phyloP scores from a whole-genome alignment of 106 monocot genomes.

The Platanthera guangdongensis region DNA sequence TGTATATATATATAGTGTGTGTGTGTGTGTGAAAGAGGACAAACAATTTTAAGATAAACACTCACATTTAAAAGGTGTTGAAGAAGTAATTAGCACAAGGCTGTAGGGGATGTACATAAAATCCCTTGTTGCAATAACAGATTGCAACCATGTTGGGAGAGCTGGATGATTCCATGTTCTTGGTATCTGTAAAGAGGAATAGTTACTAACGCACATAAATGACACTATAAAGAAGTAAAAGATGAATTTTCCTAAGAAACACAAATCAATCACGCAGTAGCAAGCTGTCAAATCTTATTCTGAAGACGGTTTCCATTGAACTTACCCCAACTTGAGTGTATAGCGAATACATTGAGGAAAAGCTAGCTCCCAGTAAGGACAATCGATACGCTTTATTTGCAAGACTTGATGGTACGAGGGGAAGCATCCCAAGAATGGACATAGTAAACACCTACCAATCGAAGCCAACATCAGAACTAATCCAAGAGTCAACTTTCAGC shows the following conservation, averaged over 20 bases:
- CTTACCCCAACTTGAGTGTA: slow-evolving; percentile 64
- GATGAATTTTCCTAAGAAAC: neutral
- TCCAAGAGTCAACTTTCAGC: neutral
- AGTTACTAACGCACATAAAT: neutral
- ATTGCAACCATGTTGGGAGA: slow-evolving; percentile 63
- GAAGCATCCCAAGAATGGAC: slow-evolving; percentile 55
- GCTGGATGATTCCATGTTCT: slow-evolving; percentile 65
- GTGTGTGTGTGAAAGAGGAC: neutral
- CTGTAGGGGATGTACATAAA: slow-evolving; percentile 69
- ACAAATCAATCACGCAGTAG: neutral
- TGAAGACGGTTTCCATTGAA: neutral
- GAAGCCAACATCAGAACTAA: neutral
- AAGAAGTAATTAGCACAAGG: slow-evolving; percentile 59
- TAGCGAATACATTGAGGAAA: slow-evolving; percentile 58
- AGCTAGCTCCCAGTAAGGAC: slow-evolving; percentile 61
- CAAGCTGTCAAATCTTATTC: neutral
- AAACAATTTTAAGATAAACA: slow-evolving; percentile 1
- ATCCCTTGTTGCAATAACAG: slow-evolving; percentile 61
- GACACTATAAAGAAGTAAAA: neutral
- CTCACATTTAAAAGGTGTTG: slow-evolving; percentile 66
- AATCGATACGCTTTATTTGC: slow-evolving; percentile 50
- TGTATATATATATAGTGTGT: neutral
- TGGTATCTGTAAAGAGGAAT: slow-evolving; percentile 49
- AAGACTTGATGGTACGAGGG: slow-evolving; percentile 44
- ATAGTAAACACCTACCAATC: slow-evolving; percentile 48